These are phyloP conservation scores for Nicotiana attenuata DNA, from an alignment of 257 asterid genomes.

Conservation along the genomic window DNA sequence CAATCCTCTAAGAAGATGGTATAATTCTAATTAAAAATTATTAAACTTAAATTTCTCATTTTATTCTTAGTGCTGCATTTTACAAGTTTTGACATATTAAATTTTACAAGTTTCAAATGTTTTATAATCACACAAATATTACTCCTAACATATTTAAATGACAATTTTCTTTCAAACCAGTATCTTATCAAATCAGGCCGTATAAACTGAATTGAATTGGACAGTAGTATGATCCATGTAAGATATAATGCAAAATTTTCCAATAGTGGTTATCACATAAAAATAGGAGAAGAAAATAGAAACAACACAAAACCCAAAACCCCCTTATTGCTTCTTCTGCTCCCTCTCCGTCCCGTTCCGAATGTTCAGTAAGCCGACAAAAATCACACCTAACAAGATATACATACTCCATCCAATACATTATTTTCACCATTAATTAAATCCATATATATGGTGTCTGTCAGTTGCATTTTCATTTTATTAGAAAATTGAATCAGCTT, in stretches of 20 bases:
- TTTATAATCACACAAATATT: too few relatives aligned
- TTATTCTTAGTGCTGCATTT: too few relatives aligned
- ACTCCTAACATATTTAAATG: too few relatives aligned
- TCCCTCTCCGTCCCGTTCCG: constrained; percentile 20
- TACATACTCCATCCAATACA: background rate
- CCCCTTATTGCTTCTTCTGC: background rate
- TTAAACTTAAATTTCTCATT: too few relatives aligned
- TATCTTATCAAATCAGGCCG: too few relatives aligned
- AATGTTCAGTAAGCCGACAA: constrained; percentile 24
- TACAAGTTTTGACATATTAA: too few relatives aligned
- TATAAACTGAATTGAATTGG: too few relatives aligned
- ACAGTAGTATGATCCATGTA: background rate
- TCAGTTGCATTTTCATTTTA: background rate
- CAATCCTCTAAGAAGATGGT: too few relatives aligned
- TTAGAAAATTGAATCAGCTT: background rate
- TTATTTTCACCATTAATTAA: background rate
- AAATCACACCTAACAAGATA: background rate
- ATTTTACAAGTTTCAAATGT: too few relatives aligned
- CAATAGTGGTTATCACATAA: background rate
- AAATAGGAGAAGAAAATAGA: background rate
- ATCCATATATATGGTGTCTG: background rate
- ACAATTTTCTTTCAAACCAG: too few relatives aligned
- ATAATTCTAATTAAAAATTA: too few relatives aligned
- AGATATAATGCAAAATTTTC: background rate
- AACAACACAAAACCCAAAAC: background rate